phyloP scores from a whole-genome alignment of 179 eudicot species.

The Amaranthus tricolor region DNA sequence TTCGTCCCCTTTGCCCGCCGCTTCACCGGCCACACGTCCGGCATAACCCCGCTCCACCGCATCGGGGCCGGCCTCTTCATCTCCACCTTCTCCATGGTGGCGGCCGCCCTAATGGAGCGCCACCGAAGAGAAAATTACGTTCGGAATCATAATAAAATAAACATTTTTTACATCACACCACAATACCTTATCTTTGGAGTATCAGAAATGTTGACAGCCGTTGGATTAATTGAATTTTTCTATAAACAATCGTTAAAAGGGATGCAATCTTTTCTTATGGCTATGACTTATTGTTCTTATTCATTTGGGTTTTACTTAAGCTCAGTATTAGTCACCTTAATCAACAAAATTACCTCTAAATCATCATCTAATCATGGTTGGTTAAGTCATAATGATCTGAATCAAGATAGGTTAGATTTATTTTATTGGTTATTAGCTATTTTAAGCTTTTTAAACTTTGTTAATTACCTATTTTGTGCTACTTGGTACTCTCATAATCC shows the following conservation, averaged over 20 bases:
- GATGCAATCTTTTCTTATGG: slow-evolving; percentile 73
- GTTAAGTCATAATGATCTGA: slow-evolving; percentile 68
- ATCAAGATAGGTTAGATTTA: slow-evolving; percentile 67
- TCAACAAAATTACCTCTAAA: slow-evolving; percentile 49
- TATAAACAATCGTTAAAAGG: slow-evolving; percentile 71
- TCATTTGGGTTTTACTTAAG: slow-evolving; percentile 85
- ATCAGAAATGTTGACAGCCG: slow-evolving; percentile 91
- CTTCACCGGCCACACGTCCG: slow-evolving; percentile 60
- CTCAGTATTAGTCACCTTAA: slow-evolving; percentile 63
- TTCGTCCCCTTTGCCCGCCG: slow-evolving; percentile 65
- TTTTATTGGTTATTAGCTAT: slow-evolving; percentile 82
- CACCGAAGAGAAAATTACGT: slow-evolving; percentile 39
- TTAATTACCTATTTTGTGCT: slow-evolving; percentile 71
- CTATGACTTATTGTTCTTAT: slow-evolving; percentile 78
- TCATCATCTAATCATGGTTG: slow-evolving; percentile 47
- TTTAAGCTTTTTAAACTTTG: slow-evolving; percentile 61
- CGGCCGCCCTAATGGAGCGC: slow-evolving; percentile 67
- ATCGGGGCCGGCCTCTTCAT: slow-evolving; percentile 75
- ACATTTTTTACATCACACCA: slow-evolving; percentile 73
- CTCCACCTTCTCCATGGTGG: slow-evolving; percentile 73
- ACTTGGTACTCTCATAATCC: slow-evolving; percentile 63
- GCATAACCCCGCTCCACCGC: slow-evolving; percentile 72
- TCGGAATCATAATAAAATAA: slow-evolving; percentile 22
- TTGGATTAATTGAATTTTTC: slow-evolving; percentile 87
- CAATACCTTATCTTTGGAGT: slow-evolving; percentile 80